Percentiles rank a stretch among this genome's conserved stretches.
Evolutionary conservation across 768 basidiomycete species (phyloP).

Genomic region (Tulasnella sp.): DNA sequence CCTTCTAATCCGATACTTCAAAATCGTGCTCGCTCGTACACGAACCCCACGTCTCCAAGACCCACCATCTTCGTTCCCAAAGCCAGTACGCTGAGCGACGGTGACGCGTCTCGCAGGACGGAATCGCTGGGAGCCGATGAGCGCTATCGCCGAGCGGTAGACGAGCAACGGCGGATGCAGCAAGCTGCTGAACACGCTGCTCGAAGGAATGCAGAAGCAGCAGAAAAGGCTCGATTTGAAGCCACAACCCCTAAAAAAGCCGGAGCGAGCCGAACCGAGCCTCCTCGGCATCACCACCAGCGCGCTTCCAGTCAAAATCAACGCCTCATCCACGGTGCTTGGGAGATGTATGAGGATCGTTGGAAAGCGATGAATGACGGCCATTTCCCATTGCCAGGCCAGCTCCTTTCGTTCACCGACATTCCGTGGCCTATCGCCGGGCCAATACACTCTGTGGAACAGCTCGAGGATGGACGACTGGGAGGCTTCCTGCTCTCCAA

Average conservation of each 20-base stretch:
- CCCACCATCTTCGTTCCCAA: not conserved
- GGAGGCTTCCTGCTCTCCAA: conserved; percentile 11
- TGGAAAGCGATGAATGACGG: conserved; percentile 9
- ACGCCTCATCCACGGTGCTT: not conserved
- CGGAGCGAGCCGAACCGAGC: not conserved
- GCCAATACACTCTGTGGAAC: not conserved
- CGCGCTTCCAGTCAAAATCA: not conserved
- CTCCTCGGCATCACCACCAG: not conserved
- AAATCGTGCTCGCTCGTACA: not conserved
- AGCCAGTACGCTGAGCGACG: not conserved
- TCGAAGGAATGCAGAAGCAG: not conserved
- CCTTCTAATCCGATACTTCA: not conserved
- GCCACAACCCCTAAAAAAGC: not conserved
- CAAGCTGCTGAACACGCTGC: not conserved
- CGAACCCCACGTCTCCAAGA: not conserved
- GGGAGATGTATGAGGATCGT: conserved; percentile 13
- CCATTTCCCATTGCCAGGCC: not conserved
- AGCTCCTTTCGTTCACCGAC: conserved; percentile 2
- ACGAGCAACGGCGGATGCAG: conserved; percentile 6
- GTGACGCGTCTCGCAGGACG: not conserved
- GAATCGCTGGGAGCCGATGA: not conserved
- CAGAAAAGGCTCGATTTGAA: not conserved
- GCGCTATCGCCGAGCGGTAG: not conserved
- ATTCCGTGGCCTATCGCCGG: conserved; percentile 17
- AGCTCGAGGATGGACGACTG: conserved; percentile 4